Conservation (phyloP, 257 asterid genomes). For the Solanum peruvianum region DNA sequence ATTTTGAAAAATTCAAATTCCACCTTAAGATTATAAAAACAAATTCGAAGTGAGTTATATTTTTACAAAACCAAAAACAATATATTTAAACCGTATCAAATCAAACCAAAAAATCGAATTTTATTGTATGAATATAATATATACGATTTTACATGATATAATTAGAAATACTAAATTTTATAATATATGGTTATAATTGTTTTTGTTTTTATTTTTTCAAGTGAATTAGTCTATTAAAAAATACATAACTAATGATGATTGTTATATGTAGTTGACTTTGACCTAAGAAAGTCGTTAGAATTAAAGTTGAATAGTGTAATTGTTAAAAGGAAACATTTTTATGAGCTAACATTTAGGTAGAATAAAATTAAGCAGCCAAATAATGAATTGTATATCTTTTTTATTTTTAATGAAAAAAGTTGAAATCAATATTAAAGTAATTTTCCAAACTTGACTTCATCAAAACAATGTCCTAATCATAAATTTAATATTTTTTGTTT, state of each 20-base stretch:
- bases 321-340: too few species aligned
- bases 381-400: too few species aligned
- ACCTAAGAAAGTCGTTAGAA: neutral
- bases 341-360: neutral
- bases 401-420: neutral
- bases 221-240: neutral
- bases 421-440: neutral
- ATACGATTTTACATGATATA: neutral
- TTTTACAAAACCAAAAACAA: too few species aligned
- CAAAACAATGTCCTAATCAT: too few species aligned
- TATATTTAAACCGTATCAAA: rapidly evolving
- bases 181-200: neutral
- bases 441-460: neutral
- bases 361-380: too few species aligned
- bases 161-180: neutral
- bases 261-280: neutral
- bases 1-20: too few species aligned
- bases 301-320: neutral
- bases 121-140: neutral
- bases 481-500: too few species aligned
- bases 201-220: too few species aligned
- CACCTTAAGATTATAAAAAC: neutral
- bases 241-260: too few species aligned
- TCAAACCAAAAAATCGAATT: too few species aligned
- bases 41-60: too few species aligned